Percentiles rank a stretch among this genome's conserved stretches.
Conservation (phyloP, 2,329 filamentous ascomycete species). For the Trichoderma polysporum region DNA sequence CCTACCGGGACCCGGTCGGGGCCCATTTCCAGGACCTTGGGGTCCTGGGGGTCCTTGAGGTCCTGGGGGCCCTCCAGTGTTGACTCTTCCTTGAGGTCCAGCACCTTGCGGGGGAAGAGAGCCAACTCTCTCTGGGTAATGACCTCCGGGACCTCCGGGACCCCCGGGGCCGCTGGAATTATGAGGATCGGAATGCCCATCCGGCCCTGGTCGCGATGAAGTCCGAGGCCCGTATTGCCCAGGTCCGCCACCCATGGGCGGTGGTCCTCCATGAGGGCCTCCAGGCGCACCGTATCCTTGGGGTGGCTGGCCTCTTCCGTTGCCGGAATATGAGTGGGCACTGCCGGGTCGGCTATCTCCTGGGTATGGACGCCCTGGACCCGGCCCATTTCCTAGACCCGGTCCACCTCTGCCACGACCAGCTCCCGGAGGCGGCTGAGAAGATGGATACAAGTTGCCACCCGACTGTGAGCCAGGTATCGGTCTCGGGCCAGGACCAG, state of each 20-base stretch:
- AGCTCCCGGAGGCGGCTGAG: conserved; percentile 31
- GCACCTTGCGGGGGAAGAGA: conserved; percentile 32
- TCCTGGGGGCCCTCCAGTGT: conserved; percentile 21
- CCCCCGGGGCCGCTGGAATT: conserved; percentile 29
- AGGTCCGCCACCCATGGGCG: conserved; percentile 30
- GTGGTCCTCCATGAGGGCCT: conserved; percentile 18
- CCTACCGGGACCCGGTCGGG: conserved; percentile 32
- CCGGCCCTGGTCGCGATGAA: conserved; percentile 27
- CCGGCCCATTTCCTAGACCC: neutral
- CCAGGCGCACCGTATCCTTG: conserved; percentile 9
- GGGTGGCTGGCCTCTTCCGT: conserved; percentile 27
- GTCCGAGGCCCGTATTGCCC: conserved; percentile 42
- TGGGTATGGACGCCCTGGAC: conserved; percentile 24
- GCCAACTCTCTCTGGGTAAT: conserved; percentile 36
- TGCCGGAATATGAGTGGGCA: conserved; percentile 28
- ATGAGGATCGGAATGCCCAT: conserved; percentile 28
- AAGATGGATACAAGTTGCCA: conserved; percentile 47
- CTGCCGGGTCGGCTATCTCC: conserved; percentile 31
- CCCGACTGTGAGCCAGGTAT: conserved; percentile 47
- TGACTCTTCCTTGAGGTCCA: conserved; percentile 24
- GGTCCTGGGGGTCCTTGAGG: conserved; percentile 20
- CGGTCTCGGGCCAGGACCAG: conserved; percentile 27
- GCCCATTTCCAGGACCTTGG: conserved; percentile 23
- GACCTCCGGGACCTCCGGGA: conserved; percentile 21
- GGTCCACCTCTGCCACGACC: conserved; percentile 48